These are phyloP conservation scores for Neurospora sp. DNA, from an alignment of 495 filamentous ascomycete genomes.

Conservation along the genomic window DNA sequence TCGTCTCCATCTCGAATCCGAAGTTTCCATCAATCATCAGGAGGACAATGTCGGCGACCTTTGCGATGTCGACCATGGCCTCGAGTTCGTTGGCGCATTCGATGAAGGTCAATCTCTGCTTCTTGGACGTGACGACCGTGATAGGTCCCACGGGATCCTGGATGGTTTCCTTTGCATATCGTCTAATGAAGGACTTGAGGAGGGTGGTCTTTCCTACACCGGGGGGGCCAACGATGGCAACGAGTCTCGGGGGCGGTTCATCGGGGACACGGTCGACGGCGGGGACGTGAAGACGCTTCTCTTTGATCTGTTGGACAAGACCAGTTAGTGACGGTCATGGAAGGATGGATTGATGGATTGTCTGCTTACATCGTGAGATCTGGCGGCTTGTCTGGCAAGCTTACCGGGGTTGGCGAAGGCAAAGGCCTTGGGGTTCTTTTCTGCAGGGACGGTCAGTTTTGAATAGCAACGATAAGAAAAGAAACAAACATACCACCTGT, in stretches of 20 bases:
- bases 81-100: slow-evolving; percentile 95
- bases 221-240: slow-evolving; percentile 85
- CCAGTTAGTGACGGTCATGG: neutral
- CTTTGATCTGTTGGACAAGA: slow-evolving; percentile 57
- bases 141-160: slow-evolving; percentile 82
- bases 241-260: slow-evolving; percentile 86
- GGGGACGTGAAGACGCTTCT: slow-evolving; percentile 91
- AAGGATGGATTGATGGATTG: neutral
- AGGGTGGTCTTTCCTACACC: slow-evolving; percentile 61
- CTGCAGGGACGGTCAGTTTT: slow-evolving; percentile 26
- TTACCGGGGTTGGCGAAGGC: slow-evolving; percentile 76
- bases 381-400: slow-evolving; percentile 69
- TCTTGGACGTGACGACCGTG: slow-evolving; percentile 90
- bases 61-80: slow-evolving; percentile 89
- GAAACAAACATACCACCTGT: slow-evolving; percentile 16
- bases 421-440: slow-evolving; percentile 86
- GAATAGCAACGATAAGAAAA: neutral
- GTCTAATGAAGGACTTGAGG: slow-evolving; percentile 82
- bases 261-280: slow-evolving; percentile 90
- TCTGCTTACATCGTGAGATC: slow-evolving; percentile 75
- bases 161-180: slow-evolving; percentile 92
- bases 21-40: slow-evolving; percentile 98
- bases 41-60: slow-evolving; percentile 92
- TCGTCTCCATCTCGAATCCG: slow-evolving; percentile 99
- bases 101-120: slow-evolving; percentile 83